Evolutionary conservation across 2,329 filamentous ascomycete species (phyloP), one percentile per base, ranked within the genome.

Genomic region (Colletotrichum sp.): DNA sequence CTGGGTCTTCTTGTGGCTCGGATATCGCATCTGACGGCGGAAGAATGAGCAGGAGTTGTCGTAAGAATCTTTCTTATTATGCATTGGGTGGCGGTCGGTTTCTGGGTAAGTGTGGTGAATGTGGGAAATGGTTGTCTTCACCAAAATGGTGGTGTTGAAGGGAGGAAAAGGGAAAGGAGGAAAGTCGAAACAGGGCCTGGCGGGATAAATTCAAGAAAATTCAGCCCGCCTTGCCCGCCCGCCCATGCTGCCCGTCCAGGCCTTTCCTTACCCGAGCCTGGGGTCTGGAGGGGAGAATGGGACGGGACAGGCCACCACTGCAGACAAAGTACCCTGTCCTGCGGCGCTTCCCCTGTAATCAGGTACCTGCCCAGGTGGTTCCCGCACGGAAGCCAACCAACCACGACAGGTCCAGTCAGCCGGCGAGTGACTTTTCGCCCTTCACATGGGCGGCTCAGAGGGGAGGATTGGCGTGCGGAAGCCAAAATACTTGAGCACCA

Each of bases 1-100:
- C 80, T 88, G 85, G 78, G 86, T 84, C 82, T 87, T 85, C 82
- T 88, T 86, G 83, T 86, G 85, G 85, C 86, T 88, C 80, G 87
- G 86, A 82, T 87, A 82, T 84, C 88, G 89, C 90, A 92, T 92
- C 89, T 91, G 90, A 88, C 86, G 87, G 82, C 86, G 87, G 85
- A 89, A 89, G 81, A 88, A 88, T 80, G 87, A 88, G 87, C 80
- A 80, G 78, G 87, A 86, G 78, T 83, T 84, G 78, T 83, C 80
- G 83, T 86, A 82, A 80, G 80, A 82, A 78, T 85, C 83, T 81
- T 85, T 85, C 86, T 87, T 86, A 86, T 86, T 88, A 90, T 90
- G 89, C 90, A 92, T 92, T 92, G 83, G 88, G 83, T 77, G 80
- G 76, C 71, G 63, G 74, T 70, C 26, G 71, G 72, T 60, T 77